These are phyloP conservation scores for Scutellaria galericulata DNA, from an alignment of 257 asterid genomes.

Conservation along the genomic window DNA sequence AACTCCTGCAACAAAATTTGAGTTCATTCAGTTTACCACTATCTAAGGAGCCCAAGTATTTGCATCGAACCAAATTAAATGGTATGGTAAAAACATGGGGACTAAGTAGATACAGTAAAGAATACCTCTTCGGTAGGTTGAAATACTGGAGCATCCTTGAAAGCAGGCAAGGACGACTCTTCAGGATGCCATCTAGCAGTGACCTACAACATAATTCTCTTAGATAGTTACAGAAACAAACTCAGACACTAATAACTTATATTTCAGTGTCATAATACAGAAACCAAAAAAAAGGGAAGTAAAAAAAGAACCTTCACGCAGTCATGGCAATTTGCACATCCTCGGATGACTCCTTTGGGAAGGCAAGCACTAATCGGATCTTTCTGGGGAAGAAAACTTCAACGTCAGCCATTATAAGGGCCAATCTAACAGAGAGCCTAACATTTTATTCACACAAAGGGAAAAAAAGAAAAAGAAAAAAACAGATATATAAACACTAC, in stretches of 20 bases:
- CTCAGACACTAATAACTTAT: neutral
- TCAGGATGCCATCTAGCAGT: conserved; percentile 68
- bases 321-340: conserved; percentile 65
- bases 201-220: conserved; percentile 54
- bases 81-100: conserved; percentile 18
- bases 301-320: conserved; percentile 58
- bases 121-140: conserved; percentile 79
- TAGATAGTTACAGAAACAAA: conserved; percentile 25
- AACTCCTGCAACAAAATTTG: conserved; percentile 71
- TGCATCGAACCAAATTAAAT: conserved; percentile 24
- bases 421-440: conserved; percentile 28
- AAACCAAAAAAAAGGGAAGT: conserved; percentile 8
- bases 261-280: conserved; percentile 12
- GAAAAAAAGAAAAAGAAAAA: neutral
- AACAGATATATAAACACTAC: neutral
- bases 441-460: conserved; percentile 2
- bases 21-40: conserved; percentile 44
- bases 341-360: conserved; percentile 76
- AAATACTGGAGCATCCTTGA: conserved; percentile 81
- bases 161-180: conserved; percentile 53
- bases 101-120: conserved; percentile 24
- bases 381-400: conserved; percentile 47
- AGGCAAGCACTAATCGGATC: conserved; percentile 47
- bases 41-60: conserved; percentile 35
- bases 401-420: conserved; percentile 31